Evolutionary conservation across 2,329 filamentous ascomycete species (phyloP).

Genomic region (Pezicula carpinea): DNA sequence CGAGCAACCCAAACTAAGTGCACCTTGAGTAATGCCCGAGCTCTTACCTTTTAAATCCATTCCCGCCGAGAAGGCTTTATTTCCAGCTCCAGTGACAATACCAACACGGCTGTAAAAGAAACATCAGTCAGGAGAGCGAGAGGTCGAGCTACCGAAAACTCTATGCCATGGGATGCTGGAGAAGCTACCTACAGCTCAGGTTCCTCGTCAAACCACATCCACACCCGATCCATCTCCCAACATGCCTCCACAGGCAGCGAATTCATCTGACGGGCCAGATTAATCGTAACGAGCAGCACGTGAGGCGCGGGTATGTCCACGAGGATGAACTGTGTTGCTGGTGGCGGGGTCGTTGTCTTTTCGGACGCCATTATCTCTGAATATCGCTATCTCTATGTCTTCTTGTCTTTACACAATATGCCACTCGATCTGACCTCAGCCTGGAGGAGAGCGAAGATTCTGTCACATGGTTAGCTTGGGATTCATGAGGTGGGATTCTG

Average conservation of each 20-base stretch:
- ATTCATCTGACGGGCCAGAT: constrained; percentile 45
- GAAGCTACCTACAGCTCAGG: constrained; percentile 30
- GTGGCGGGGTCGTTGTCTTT: constrained; percentile 11
- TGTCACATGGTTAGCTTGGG: no score
- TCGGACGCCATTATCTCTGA: neutral
- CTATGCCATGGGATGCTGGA: neutral
- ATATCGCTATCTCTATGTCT: neutral
- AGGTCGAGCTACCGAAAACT: no score
- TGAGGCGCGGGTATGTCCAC: constrained; percentile 41
- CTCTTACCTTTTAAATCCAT: constrained; percentile 43
- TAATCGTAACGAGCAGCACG: constrained; percentile 48
- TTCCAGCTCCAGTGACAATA: constrained; percentile 46
- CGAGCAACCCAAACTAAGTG: neutral
- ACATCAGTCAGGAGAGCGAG: neutral
- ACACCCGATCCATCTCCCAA: constrained; percentile 43
- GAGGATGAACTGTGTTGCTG: constrained; percentile 15
- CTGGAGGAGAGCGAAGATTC: no score
- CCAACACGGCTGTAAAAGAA: constrained; percentile 31
- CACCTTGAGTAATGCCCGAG: no score
- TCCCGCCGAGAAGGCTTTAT: constrained; percentile 50
- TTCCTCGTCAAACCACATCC: constrained; percentile 49
- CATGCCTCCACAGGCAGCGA: constrained; percentile 38
- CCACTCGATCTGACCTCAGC: no score
- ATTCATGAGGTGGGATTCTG: no score
- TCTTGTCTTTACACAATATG: no score